phyloP scores from a whole-genome alignment of 352 stramenopile genomes.

The Phytopythium cucurbitacearum region DNA sequence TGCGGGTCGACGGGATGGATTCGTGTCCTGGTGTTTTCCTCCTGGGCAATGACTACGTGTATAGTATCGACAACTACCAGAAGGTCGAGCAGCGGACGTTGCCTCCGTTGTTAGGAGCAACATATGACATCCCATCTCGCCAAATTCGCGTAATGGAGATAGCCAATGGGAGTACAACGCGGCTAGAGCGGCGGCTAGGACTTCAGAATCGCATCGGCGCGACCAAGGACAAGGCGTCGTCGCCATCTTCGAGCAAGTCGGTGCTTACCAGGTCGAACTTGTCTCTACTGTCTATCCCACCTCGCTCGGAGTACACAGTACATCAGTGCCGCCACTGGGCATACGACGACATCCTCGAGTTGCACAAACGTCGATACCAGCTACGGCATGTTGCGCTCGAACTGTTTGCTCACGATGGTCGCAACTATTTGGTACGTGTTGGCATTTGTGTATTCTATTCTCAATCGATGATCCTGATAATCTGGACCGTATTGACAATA shows the following conservation, averaged over 20 bases:
- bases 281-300: neutral
- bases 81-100: conserved; percentile 15
- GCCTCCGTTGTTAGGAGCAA: neutral
- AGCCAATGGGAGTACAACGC: conserved; percentile 34
- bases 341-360: conserved; percentile 69
- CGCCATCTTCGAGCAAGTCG: conserved; percentile 10
- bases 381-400: conserved; percentile 70
- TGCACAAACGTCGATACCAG: conserved; percentile 76
- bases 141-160: conserved; percentile 50
- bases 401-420: conserved; percentile 67
- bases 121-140: neutral
- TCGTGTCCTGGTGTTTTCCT: conserved; percentile 69
- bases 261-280: neutral
- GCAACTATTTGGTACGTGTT: conserved; percentile 66
- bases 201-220: conserved; percentile 1
- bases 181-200: conserved; percentile 42
- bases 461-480: too few species aligned
- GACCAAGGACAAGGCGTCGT: conserved; percentile 19
- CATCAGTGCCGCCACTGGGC: conserved; percentile 72
- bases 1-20: conserved; percentile 76
- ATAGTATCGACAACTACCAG: conserved; percentile 77
- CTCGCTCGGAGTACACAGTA: conserved; percentile 1
- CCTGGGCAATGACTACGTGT: conserved; percentile 58
- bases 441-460: neutral
- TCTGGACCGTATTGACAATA: too few species aligned